Evolutionary conservation across 164 flowering plant genomes (phyloP).

Genomic region (Vitis riparia): DNA sequence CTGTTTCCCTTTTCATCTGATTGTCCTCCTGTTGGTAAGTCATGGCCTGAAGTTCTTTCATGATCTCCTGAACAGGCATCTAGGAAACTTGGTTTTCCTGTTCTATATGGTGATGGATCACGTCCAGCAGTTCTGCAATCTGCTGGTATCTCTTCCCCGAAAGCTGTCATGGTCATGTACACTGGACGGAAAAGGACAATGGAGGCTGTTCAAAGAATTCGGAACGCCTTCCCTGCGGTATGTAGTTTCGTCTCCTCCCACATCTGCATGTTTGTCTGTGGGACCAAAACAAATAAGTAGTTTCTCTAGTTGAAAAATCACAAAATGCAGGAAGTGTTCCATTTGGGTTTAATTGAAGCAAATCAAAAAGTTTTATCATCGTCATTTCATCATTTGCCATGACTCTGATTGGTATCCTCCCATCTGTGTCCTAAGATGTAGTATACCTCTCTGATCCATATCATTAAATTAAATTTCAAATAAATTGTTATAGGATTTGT

Average conservation of each 20-base stretch:
- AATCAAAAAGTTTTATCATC: too few species aligned
- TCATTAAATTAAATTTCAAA: too few species aligned
- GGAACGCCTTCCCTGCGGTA: conserved; percentile 90
- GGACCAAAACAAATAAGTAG: neutral
- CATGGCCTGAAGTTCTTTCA: neutral
- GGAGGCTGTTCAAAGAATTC: conserved; percentile 87
- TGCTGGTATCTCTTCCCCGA: conserved; percentile 95
- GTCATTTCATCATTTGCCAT: too few species aligned
- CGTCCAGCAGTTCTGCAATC: conserved; percentile 89
- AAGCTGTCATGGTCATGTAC: conserved; percentile 94
- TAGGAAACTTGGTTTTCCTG: conserved; percentile 81
- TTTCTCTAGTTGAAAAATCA: too few species aligned
- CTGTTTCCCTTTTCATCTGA: neutral
- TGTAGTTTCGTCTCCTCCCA: conserved; percentile 4
- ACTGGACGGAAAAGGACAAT: conserved; percentile 57
- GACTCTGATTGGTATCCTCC: too few species aligned
- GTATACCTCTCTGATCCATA: too few species aligned
- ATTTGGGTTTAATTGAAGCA: too few species aligned
- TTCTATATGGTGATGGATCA: conserved; percentile 94
- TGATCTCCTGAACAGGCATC: conserved; percentile 47
- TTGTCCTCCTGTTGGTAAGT: neutral
- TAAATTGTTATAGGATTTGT: too few species aligned
- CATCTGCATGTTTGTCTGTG: conserved; percentile 3
- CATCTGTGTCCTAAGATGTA: too few species aligned
- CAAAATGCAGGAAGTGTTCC: too few species aligned